phyloP scores from a whole-genome alignment of 768 basidiomycete species.

The Lactarius sanguifluus region DNA sequence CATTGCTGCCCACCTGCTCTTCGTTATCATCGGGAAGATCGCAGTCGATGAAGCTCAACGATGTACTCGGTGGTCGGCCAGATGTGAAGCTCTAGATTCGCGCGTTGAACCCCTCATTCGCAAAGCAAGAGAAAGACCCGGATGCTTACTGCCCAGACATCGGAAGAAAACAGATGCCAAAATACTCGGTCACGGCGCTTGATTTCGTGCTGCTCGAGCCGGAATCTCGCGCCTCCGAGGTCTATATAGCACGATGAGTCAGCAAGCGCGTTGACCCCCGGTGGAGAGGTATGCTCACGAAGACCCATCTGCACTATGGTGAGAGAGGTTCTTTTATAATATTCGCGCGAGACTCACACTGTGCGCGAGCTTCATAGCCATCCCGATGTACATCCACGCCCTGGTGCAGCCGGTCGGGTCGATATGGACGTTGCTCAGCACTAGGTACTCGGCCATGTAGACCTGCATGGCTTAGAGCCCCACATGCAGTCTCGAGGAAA shows the following conservation, averaged over 20 bases:
- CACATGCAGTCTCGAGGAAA: conserved; percentile 30
- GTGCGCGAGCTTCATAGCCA: conserved; percentile 56
- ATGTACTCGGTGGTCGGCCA: conserved; percentile 33
- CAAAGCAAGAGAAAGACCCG: neutral
- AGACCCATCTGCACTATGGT: conserved; percentile 48
- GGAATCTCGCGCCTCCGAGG: conserved; percentile 60
- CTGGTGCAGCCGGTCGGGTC: conserved; percentile 44
- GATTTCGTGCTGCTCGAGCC: conserved; percentile 45
- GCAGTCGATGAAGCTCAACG: conserved; percentile 32
- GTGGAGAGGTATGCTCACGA: conserved; percentile 40
- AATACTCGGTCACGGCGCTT: conserved; percentile 57
- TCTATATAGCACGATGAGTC: conserved; percentile 40
- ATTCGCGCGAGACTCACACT: conserved; percentile 46
- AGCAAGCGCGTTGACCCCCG: conserved; percentile 23
- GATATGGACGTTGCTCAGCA: conserved; percentile 52
- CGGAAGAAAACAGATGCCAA: conserved; percentile 66
- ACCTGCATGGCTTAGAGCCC: conserved; percentile 33
- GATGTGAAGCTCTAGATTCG: conserved; percentile 33
- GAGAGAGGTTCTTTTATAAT: conserved; percentile 8
- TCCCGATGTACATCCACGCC: conserved; percentile 58
- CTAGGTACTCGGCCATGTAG: conserved; percentile 50
- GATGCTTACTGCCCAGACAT: conserved; percentile 55
- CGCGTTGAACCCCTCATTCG: neutral
- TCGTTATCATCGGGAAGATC: conserved; percentile 31
- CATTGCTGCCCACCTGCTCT: conserved; percentile 10